Percentiles rank a stretch among this genome's conserved stretches.
phyloP scores from a whole-genome alignment of 768 basidiomycete species.

The Trametes maxima region DNA sequence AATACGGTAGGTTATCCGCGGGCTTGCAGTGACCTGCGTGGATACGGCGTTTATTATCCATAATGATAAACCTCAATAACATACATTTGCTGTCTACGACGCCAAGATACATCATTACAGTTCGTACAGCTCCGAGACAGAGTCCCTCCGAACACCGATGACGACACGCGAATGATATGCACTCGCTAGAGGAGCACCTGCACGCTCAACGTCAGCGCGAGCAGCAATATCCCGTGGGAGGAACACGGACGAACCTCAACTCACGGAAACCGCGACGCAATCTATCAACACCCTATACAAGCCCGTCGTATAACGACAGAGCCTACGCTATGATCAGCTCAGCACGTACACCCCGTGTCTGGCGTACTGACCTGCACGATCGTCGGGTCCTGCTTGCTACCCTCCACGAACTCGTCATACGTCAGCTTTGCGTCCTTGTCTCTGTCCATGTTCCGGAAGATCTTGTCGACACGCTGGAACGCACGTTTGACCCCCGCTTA shows the following conservation, averaged over 20 bases:
- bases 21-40: not conserved
- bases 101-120: conserved; percentile 14
- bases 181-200: conserved; percentile 2
- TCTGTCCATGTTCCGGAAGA: conserved; percentile 96
- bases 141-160: conserved; percentile 16
- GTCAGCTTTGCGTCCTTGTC: conserved; percentile 93
- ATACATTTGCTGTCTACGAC: conserved; percentile 20
- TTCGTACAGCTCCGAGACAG: conserved; percentile 17
- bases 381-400: conserved; percentile 97
- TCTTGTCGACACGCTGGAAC: conserved; percentile 92
- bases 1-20: conserved; percentile 52
- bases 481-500: not conserved
- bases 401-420: conserved; percentile 97
- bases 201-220: not conserved
- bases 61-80: conserved; percentile 19
- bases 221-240: not conserved
- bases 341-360: conserved; percentile 5
- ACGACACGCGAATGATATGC: conserved; percentile 2
- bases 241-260: conserved; percentile 11
- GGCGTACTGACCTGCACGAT: conserved; percentile 82
- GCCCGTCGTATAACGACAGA: conserved; percentile 90
- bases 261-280: conserved; percentile 15
- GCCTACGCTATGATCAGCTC: conserved; percentile 53
- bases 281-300: conserved; percentile 56
- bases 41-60: conserved; percentile 9